Conservation (phyloP, 2,329 filamentous ascomycete genomes). For the Claviceps cyperi region DNA sequence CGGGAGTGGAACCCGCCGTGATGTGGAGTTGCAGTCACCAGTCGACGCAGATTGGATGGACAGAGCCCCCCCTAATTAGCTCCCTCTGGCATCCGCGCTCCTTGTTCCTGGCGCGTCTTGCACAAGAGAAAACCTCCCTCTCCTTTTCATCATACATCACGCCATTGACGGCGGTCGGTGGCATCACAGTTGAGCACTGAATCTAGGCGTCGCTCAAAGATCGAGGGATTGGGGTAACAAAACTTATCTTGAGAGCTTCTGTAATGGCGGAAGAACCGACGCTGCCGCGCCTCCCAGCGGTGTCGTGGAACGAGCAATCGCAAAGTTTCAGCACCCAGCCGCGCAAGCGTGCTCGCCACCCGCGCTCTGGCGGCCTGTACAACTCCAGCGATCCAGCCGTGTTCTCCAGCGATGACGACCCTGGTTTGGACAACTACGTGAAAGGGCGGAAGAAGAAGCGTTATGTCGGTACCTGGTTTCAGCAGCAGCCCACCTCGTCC, state of each 20-base stretch:
- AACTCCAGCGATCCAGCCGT: constrained; percentile 57
- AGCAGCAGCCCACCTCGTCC: constrained; percentile 38
- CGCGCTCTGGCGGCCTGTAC: constrained; percentile 19
- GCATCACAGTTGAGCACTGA: neutral
- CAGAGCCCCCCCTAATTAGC: neutral
- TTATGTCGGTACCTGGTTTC: constrained; percentile 55
- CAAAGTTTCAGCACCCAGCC: constrained; percentile 25
- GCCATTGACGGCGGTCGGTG: neutral
- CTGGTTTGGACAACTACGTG: constrained; percentile 49
- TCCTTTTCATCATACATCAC: neutral
- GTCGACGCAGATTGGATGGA: constrained; percentile 1
- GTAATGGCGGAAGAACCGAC: constrained; percentile 27
- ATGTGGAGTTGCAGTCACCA: neutral
- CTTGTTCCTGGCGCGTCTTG: constrained; percentile 1
- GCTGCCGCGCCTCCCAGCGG: constrained; percentile 24
- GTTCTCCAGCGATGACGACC: constrained; percentile 61
- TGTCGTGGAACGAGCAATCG: constrained; percentile 24
- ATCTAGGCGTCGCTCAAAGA: neutral
- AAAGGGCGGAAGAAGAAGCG: constrained; percentile 43
- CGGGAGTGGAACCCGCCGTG: neutral
- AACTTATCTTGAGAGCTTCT: neutral
- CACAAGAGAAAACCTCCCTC: neutral
- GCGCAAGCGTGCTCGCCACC: constrained; percentile 24
- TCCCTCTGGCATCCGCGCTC: neutral
- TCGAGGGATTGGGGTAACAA: neutral